Base-by-base conservation (phyloP, 2,329 filamentous ascomycete genomes). In the Fusarium solani-melongenae region DNA sequence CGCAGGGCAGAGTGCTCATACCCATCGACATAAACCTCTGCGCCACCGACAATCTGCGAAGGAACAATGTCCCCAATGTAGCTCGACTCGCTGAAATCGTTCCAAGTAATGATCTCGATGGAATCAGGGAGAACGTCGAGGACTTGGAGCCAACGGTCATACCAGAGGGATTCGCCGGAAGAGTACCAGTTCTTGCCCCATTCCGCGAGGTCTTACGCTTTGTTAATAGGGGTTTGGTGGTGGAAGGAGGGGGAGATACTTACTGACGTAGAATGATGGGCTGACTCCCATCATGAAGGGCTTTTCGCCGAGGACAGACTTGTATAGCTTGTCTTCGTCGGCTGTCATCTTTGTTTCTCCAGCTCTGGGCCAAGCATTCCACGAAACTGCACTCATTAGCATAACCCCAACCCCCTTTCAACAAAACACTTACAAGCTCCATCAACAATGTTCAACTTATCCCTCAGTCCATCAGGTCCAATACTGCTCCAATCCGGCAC, bases 161-260 rank as follows among this genome's bases (percentile, higher is more conserved):
- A 86, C 89, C 90, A 92, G 14, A 92, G 79, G 64, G 86, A 83
- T 72, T 92, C 90, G n/a, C 89, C 88, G 24, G 85, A 84, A 84
- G 88, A 92, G 7, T 91, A 82, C 89, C 90, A 92, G 76, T 91
- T 90, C 81, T 92, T 92, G 46, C 82, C 79, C 74, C 85, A 91
- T 8, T 83, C 82, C 0, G 88, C 86, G 4, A 91, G 81, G 66
- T 90, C 73, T 75, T 27, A 24, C 12, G 8, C 5, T 11, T 41
- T 17, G 53, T 53, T 27, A 56, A 9, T 34, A 7, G 20, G 4
- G 4, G 9, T 11, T 27, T 29, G 44, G 15, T 49, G 9, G 24
- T 20, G 20, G 17, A 17, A 14, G 33, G 10, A 8, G 8, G 2
- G 3, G 41, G 20, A 3, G 14, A 5, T 36, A 73, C 73, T 69